Conservation (phyloP, 257 asterid species). For the Misopates orontium region DNA sequence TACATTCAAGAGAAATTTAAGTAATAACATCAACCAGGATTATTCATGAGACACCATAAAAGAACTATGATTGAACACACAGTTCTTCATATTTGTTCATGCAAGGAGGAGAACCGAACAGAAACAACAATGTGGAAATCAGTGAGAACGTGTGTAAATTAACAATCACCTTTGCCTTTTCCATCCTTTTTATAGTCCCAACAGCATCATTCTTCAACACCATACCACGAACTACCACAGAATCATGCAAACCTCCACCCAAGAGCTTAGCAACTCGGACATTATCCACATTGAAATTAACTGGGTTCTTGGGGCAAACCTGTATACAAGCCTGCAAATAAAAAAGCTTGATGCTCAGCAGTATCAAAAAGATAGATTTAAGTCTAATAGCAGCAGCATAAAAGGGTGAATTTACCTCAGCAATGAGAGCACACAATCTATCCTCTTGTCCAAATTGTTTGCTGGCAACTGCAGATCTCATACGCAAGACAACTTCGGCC, state of each 20-base stretch:
- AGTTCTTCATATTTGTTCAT: neutral
- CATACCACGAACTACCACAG: conserved; percentile 76
- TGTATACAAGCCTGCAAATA: conserved; percentile 81
- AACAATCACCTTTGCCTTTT: conserved; percentile 81
- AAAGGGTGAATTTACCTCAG: conserved; percentile 52
- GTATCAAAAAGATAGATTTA: neutral
- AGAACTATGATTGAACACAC: neutral
- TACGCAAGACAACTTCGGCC: conserved; percentile 65
- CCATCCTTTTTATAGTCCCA: conserved; percentile 83
- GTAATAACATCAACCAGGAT: neutral
- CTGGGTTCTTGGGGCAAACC: conserved; percentile 92
- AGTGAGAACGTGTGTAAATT: neutral
- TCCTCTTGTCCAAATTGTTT: conserved; percentile 95
- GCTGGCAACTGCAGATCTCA: conserved; percentile 95
- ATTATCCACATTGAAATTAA: conserved; percentile 69
- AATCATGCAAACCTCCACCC: conserved; percentile 89
- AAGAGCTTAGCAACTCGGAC: conserved; percentile 79
- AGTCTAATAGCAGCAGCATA: neutral
- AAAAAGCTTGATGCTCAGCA: conserved; percentile 22
- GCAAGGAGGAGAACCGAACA: neutral
- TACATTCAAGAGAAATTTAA: neutral
- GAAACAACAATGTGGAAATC: conserved; percentile 1
- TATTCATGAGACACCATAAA: neutral
- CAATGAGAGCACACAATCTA: conserved; percentile 65
- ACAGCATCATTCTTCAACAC: conserved; percentile 83